phyloP scores from a whole-genome alignment of 2,329 filamentous ascomycete species.

The Endothia cerciana region DNA sequence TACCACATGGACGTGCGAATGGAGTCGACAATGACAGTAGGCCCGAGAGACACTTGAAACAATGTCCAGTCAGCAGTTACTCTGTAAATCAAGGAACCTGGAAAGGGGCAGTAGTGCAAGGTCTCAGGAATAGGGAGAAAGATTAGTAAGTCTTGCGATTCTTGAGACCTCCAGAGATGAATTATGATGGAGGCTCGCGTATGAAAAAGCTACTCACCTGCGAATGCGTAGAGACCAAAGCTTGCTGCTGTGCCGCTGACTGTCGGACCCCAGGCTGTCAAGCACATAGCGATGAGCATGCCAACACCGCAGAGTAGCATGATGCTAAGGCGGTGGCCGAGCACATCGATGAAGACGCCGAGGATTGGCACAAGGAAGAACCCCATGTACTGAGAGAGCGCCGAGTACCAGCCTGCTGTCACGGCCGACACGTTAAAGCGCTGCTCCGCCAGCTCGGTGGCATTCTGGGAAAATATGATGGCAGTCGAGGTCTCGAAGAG shows the following conservation, averaged over 20 bases:
- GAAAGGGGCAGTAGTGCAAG: too few relatives aligned
- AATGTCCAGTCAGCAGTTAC: neutral
- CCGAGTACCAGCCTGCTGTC: conserved; percentile 63
- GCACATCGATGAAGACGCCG: conserved; percentile 59
- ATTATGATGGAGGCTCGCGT: neutral
- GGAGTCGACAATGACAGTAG: conserved; percentile 62
- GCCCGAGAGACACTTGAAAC: conserved; percentile 48
- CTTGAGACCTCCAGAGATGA: neutral
- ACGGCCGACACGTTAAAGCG: conserved; percentile 59
- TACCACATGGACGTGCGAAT: conserved; percentile 65
- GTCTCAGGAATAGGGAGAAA: neutral
- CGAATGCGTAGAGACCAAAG: conserved; percentile 64
- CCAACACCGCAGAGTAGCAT: conserved; percentile 51
- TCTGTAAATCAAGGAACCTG: too few relatives aligned
- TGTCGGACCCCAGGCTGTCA: conserved; percentile 56
- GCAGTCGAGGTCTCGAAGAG: conserved; percentile 63
- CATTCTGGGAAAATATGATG: conserved; percentile 58
- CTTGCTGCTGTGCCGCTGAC: conserved; percentile 58
- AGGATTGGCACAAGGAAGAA: conserved; percentile 63
- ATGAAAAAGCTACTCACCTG: conserved; percentile 35
- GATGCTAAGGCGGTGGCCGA: conserved; percentile 55
- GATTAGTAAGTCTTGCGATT: neutral
- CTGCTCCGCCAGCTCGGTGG: conserved; percentile 64
- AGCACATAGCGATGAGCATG: conserved; percentile 56
- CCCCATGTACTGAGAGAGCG: conserved; percentile 56